A percentile compares a stretch with the other conserved stretches of the same genome.
phyloP scores from a whole-genome alignment of 805 yeast species.

The Saccharomyces jurei region DNA sequence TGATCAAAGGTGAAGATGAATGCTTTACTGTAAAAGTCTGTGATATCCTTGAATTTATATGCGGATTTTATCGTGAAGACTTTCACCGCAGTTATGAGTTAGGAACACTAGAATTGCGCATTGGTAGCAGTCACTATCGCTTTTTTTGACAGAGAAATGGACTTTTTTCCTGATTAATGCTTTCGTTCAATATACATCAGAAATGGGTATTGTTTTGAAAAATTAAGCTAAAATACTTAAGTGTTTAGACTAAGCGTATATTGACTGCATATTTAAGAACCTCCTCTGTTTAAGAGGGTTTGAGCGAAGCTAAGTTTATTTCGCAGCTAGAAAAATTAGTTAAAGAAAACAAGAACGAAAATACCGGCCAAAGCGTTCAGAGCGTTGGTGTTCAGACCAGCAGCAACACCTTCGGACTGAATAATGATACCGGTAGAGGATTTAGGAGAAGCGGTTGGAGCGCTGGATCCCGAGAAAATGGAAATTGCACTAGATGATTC shows the following conservation, averaged over 20 bases:
- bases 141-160: no score
- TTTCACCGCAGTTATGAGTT: no score
- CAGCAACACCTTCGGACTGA: slow-evolving; percentile 1
- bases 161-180: no score
- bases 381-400: neutral
- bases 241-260: neutral
- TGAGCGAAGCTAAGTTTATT: neutral
- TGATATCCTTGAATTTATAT: no score
- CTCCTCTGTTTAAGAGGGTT: neutral
- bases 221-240: neutral
- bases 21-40: no score
- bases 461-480: neutral
- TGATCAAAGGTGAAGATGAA: no score
- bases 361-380: slow-evolving; percentile 1
- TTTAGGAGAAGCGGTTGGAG: neutral
- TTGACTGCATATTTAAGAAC: no score
- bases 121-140: no score
- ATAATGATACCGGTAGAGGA: neutral
- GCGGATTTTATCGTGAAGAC: no score
- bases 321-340: neutral
- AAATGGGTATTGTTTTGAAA: no score
- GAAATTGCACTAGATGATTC: neutral
- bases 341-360: slow-evolving; percentile 2
- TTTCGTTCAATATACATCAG: no score
- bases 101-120: no score